These are phyloP conservation scores for Cercophora sp. DNA, from an alignment of 495 filamentous ascomycete species.

Conservation along the genomic window DNA sequence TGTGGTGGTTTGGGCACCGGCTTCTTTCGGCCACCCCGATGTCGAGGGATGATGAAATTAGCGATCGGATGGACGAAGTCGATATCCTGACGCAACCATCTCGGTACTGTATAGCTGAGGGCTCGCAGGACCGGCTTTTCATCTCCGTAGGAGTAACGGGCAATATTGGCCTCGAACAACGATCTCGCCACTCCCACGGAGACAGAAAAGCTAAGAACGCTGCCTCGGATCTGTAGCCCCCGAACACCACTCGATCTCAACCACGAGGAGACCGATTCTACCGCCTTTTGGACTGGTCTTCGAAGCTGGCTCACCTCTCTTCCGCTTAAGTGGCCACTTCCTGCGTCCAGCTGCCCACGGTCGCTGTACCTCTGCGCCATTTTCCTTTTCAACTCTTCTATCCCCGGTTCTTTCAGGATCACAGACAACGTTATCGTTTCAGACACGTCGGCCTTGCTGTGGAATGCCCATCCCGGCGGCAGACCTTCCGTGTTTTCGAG, in stretches of 20 bases:
- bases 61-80: constrained; percentile 41
- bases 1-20: neutral
- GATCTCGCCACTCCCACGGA: constrained; percentile 30
- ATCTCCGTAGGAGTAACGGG: constrained; percentile 30
- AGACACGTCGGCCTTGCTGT: constrained; percentile 17
- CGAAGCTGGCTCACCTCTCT: constrained; percentile 29
- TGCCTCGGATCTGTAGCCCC: constrained; percentile 22
- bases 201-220: constrained; percentile 31
- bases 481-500: constrained; percentile 18
- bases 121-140: constrained; percentile 27
- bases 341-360: constrained; percentile 19
- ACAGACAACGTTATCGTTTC: constrained; percentile 31
- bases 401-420: constrained; percentile 34
- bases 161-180: constrained; percentile 37
- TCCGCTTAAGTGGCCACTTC: constrained; percentile 27
- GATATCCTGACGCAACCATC: constrained; percentile 34
- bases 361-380: constrained; percentile 18
- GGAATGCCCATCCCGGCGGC: constrained; percentile 24
- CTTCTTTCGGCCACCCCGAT: neutral
- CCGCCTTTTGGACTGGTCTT: constrained; percentile 17
- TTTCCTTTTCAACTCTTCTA: constrained; percentile 31
- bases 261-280: constrained; percentile 32
- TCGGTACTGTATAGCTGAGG: constrained; percentile 46
- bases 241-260: constrained; percentile 29
- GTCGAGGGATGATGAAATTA: constrained; percentile 40